Evolutionary conservation across 169 alveolate genomes (phyloP), one percentile per base, ranked within the genome.

Genomic region (Babesia bigemina): DNA sequence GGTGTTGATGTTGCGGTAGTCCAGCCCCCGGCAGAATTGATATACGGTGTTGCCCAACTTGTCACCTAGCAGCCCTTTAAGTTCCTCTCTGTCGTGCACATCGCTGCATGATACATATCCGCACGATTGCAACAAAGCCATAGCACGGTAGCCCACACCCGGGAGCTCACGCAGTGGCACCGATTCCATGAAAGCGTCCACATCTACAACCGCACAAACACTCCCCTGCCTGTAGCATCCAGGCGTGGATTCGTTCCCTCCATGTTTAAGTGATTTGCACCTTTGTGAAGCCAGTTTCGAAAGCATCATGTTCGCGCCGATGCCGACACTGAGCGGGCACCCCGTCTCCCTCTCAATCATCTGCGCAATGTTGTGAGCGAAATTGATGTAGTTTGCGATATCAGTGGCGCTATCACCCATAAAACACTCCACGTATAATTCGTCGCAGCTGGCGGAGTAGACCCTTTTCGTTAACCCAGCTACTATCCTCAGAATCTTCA

Each of bases 241-340:
- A n/a, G 36, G 8, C 26, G 65, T 13, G 4, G 28, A 16, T n/a
- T 67, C 76, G 7, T 50, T 45, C 0, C 16, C 22, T 36, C 66
- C 50, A 24, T 67, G 76, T 36, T 74, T 74, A 28, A 74, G 39
- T 10, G 71, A 45, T 44, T 66, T 58, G 39, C 75, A 74, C 33
- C 57, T 60, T 66, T 74, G 71, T 10, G 84, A 57, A 0, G 84
- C 84, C 84, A 74, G 22, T 48, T 74, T 74, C 44, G 84, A 21
- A 17, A 74, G 57, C 72, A 74, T 55, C 84, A 74, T 74, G 75
- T 74, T 74, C 21, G 45, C 72, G 7, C 84, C 84, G 21, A 74
- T 57, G 9, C 84, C 84, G 2, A 74, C 39, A 21, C 71, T 66
- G 17, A 56, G 33, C n/a, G 71, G 75, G 28, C 84, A 63, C 12